phyloP scores from a whole-genome alignment of 495 filamentous ascomycete genomes.

The Tricharina praecox region DNA sequence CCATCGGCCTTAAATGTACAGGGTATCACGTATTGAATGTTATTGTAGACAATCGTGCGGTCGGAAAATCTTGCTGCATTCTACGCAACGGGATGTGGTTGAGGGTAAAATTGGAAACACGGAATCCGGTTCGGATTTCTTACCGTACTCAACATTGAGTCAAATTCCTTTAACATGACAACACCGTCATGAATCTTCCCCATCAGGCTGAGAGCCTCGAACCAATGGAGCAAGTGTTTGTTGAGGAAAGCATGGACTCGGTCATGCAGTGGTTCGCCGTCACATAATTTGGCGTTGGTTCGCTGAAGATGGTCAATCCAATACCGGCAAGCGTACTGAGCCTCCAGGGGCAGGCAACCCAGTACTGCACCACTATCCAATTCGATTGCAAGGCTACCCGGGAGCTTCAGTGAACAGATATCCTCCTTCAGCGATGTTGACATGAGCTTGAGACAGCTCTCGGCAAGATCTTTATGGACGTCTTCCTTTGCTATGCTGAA shows the following conservation, averaged over 20 bases:
- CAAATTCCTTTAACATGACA: neutral
- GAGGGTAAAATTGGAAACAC: no score
- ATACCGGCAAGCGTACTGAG: slow-evolving; percentile 33
- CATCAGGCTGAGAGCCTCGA: slow-evolving; percentile 19
- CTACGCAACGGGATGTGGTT: no score
- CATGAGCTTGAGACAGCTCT: slow-evolving; percentile 27
- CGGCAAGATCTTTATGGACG: slow-evolving; percentile 10
- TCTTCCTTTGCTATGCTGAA: slow-evolving; percentile 27
- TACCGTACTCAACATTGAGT: slow-evolving; percentile 1
- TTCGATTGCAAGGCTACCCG: slow-evolving; percentile 17
- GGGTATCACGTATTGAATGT: neutral
- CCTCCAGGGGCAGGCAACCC: slow-evolving; percentile 21
- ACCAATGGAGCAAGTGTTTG: slow-evolving; percentile 19
- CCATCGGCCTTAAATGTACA: neutral
- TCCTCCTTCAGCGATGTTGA: slow-evolving; percentile 25
- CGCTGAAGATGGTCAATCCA: slow-evolving; percentile 34
- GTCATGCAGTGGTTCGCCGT: slow-evolving; percentile 20
- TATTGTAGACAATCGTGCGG: neutral
- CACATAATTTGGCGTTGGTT: slow-evolving; percentile 16
- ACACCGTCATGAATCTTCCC: slow-evolving; percentile 11
- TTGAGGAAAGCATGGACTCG: slow-evolving; percentile 10
- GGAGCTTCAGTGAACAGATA: slow-evolving; percentile 28
- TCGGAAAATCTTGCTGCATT: no score
- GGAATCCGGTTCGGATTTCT: slow-evolving; percentile 6
- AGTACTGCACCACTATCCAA: slow-evolving; percentile 18